Percentiles rank a stretch among this genome's conserved stretches.
phyloP scores from a whole-genome alignment of 192 early-diverging fungal genomes.

The Ambispora gerdemannii region DNA sequence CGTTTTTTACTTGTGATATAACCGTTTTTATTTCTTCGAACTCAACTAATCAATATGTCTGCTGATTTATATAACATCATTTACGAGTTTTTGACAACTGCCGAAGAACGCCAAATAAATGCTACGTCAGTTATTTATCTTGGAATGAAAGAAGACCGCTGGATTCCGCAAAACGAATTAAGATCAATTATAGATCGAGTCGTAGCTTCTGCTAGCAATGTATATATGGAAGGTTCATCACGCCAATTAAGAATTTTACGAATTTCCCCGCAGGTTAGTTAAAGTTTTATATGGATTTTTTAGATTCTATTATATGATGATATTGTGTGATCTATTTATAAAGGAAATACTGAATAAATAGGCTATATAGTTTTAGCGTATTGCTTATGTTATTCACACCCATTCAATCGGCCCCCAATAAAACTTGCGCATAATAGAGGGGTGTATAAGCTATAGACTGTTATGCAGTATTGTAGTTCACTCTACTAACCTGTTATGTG shows the following conservation, averaged over 20 bases:
- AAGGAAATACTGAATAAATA: not conserved
- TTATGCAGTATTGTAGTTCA: conserved; percentile 17
- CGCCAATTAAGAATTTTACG: not conserved
- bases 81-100: conserved; percentile 26
- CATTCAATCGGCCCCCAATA: not conserved
- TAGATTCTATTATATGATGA: conserved; percentile 10
- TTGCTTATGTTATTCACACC: too few relatives aligned
- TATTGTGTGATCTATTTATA: not conserved
- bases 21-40: not conserved
- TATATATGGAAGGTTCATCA: not conserved
- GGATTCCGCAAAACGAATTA: conserved; percentile 18
- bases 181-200: conserved; percentile 22
- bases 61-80: conserved; percentile 8
- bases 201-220: conserved; percentile 6
- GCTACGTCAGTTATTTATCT: conserved; percentile 26
- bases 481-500: not conserved
- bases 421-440: not conserved
- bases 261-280: not conserved
- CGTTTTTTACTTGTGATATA: too few relatives aligned
- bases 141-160: conserved; percentile 24
- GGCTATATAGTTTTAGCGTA: too few relatives aligned
- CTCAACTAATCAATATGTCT: conserved; percentile 13
- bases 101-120: conserved; percentile 22
- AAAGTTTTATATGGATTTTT: not conserved
- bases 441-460: conserved; percentile 12